Conservation (phyloP, 1,284 basidiomycete genomes). For the Leccinum pseudoinsigne region DNA sequence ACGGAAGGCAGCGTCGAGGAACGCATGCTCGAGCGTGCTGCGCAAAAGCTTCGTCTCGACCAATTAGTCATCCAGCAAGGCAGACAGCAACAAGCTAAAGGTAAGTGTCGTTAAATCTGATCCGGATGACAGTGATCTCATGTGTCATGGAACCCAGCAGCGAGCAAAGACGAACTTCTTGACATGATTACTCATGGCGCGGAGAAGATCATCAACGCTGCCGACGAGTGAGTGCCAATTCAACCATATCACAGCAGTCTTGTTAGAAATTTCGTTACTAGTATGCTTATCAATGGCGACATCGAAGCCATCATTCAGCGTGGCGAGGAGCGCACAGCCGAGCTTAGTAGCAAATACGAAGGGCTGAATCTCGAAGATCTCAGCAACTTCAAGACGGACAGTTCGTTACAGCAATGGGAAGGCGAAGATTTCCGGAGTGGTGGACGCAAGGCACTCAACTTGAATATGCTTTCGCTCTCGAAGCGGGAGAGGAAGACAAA, state of each 20-base stretch:
- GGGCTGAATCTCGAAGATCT: slow-evolving; percentile 89
- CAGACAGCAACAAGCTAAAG: slow-evolving; percentile 69
- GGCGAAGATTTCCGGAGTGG: slow-evolving; percentile 88
- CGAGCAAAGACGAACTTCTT: slow-evolving; percentile 94
- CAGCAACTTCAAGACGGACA: slow-evolving; percentile 96
- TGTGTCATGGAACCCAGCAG: slow-evolving; percentile 46
- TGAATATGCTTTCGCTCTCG: slow-evolving; percentile 88
- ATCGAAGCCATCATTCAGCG: slow-evolving; percentile 93
- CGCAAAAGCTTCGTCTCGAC: slow-evolving; percentile 94
- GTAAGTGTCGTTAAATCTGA: slow-evolving; percentile 33
- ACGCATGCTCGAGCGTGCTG: slow-evolving; percentile 94
- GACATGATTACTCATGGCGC: slow-evolving; percentile 99
- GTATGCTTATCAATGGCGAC: slow-evolving; percentile 85
- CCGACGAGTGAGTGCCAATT: slow-evolving; percentile 51
- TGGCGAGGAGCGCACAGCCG: slow-evolving; percentile 90
- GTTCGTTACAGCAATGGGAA: slow-evolving; percentile 91
- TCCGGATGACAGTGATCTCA: neutral
- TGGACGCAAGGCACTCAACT: slow-evolving; percentile 69
- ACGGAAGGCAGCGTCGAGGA: slow-evolving; percentile 98
- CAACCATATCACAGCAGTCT: neutral
- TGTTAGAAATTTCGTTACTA: slow-evolving; percentile 29
- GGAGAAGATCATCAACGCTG: slow-evolving; percentile 91
- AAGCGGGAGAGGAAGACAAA: slow-evolving; percentile 97
- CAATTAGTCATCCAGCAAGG: slow-evolving; percentile 99
- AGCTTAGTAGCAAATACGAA: slow-evolving; percentile 93